A percentile compares a stretch with the other conserved stretches of the same genome.
Conservation (phyloP, 768 basidiomycete species). For the Xerocomellus amylosporus region DNA sequence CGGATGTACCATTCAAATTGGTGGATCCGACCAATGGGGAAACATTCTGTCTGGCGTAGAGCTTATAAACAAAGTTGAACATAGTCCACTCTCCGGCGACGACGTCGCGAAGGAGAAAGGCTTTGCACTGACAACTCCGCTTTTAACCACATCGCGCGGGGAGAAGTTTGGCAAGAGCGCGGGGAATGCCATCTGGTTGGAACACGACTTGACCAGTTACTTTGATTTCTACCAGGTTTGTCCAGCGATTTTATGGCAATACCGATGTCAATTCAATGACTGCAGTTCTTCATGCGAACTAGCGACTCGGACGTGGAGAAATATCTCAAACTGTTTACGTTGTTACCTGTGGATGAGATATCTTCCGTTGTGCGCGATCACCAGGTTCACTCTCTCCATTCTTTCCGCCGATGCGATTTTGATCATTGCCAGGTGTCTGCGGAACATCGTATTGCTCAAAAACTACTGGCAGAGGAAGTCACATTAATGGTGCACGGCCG, state of each 20-base stretch:
- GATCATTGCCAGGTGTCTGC: constrained; percentile 28
- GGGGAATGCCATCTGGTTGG: constrained; percentile 93
- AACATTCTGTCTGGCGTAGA: constrained; percentile 95
- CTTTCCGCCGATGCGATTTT: not conserved
- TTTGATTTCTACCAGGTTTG: constrained; percentile 93
- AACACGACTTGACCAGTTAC: constrained; percentile 71
- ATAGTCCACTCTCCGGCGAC: not conserved
- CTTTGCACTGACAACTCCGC: constrained; percentile 90
- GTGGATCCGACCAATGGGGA: constrained; percentile 98
- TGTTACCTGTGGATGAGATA: constrained; percentile 61
- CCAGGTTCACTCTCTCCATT: constrained; percentile 36
- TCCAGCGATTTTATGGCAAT: not conserved
- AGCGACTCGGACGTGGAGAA: constrained; percentile 76
- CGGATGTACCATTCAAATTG: constrained; percentile 82
- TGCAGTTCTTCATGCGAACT: constrained; percentile 85
- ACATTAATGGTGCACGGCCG: constrained; percentile 60
- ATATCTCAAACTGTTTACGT: constrained; percentile 81
- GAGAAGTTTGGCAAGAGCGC: constrained; percentile 98
- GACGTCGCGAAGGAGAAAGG: constrained; percentile 36
- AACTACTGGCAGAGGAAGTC: constrained; percentile 52
- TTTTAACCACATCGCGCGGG: constrained; percentile 84
- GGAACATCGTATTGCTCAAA: constrained; percentile 46
- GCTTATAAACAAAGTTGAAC: constrained; percentile 61
- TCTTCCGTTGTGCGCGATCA: constrained; percentile 57
- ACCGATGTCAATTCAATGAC: not conserved